Evolutionary conservation across 345 rosid species (phyloP), one percentile per base, ranked within the genome.

Genomic region (Hirschfeldia incana): DNA sequence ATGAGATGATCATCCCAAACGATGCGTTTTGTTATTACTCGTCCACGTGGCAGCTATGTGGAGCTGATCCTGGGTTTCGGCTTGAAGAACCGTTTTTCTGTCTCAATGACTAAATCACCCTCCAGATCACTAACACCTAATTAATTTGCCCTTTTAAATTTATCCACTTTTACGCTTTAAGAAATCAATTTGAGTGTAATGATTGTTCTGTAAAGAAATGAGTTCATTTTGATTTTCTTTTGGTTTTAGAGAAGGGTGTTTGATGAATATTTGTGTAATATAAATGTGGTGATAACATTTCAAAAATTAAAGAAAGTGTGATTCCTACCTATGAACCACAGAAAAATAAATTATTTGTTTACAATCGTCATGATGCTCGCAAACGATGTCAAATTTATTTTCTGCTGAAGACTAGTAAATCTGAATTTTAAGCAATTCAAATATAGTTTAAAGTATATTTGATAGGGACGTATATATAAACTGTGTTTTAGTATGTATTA

Each of bases 31-130:
- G 84, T 32, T 86, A 74, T 63, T 84, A 84, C 64, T 82, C 91
- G 21, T 76, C 87, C 4, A 65, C 92, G 33, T 91, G 98, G 98
- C 98, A 87, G 81, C 69, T 86, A 4, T 84, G 88, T 75, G 88
- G 86, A 16, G 85, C 82, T 8, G 96, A 91, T 69, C 55, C 85
- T 0, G 94, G 89, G 39, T 87, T 83, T 75, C 86, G 89, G 73
- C 80, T 89, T 26, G 94, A 87, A 53, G 93, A 91, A 70, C 85
- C 92, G 6, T 93, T 85, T 80, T 73, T 81, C 49, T 86, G 89
- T 89, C 84, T 87, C 26, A 76, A 80, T 81, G 83, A 80, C 73
- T 80, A 70, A 80, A 80, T 6, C 65, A 64, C 68, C 36, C 69
- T 42, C 30, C 4, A 3, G 44, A 73, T 75, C 73, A 66, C 81